A percentile compares a stretch with the other conserved stretches of the same genome.
These are phyloP conservation scores for Hypoxylon sp. DNA, from an alignment of 2,329 filamentous ascomycete genomes.

Conservation along the genomic window DNA sequence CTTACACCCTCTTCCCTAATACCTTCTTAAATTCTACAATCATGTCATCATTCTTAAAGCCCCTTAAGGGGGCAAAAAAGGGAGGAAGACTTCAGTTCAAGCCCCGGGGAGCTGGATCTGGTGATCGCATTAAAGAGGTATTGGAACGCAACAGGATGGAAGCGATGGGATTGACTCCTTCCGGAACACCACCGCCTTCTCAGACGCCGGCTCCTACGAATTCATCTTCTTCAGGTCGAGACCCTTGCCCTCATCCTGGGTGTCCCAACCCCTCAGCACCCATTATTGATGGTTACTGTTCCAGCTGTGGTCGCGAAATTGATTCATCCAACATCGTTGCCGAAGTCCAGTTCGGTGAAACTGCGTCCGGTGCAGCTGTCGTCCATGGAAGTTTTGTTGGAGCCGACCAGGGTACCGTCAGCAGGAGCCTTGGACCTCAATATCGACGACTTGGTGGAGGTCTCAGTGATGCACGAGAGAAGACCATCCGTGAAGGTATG, in stretches of 20 bases:
- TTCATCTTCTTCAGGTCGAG: slow-evolving; percentile 31
- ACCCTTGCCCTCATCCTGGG: slow-evolving; percentile 64
- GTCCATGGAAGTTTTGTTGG: slow-evolving; percentile 91
- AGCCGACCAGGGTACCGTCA: slow-evolving; percentile 84
- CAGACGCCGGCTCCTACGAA: slow-evolving; percentile 11
- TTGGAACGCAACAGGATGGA: slow-evolving; percentile 42
- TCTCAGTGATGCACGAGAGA: slow-evolving; percentile 64
- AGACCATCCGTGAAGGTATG: slow-evolving; percentile 62
- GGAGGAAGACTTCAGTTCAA: slow-evolving; percentile 51
- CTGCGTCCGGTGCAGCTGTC: slow-evolving; percentile 82
- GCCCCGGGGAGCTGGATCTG: slow-evolving; percentile 56
- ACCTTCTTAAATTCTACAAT: slow-evolving; percentile 9
- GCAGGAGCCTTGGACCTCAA: slow-evolving; percentile 71
- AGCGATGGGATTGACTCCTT: slow-evolving; percentile 39
- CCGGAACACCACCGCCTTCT: slow-evolving; percentile 30
- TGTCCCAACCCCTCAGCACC: slow-evolving; percentile 66
- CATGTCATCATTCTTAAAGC: slow-evolving; percentile 60
- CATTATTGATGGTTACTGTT: slow-evolving; percentile 74
- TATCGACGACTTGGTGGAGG: slow-evolving; percentile 66
- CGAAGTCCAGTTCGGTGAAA: slow-evolving; percentile 92
- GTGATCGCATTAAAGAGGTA: slow-evolving; percentile 60
- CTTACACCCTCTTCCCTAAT: slow-evolving; percentile 16
- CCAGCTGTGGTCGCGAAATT: slow-evolving; percentile 83
- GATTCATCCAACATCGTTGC: slow-evolving; percentile 89
- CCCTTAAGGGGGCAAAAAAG: slow-evolving; percentile 48